phyloP scores from a whole-genome alignment of 805 yeast species.

The Metschnikowia peoriensis region DNA sequence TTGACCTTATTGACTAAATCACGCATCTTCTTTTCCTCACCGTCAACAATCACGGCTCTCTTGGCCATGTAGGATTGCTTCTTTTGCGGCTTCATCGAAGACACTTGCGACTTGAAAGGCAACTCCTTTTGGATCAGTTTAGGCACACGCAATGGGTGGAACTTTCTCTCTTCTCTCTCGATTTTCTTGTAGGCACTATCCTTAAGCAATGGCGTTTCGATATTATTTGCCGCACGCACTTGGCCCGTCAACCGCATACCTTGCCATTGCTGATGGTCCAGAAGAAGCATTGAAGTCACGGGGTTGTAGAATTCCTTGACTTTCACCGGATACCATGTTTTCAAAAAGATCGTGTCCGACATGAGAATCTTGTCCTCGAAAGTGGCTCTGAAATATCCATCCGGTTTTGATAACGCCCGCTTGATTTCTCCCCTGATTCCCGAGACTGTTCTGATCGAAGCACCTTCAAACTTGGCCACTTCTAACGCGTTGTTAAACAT shows the following conservation, averaged over 20 bases:
- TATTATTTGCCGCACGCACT: slow-evolving; percentile 71
- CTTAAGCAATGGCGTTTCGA: slow-evolving; percentile 58
- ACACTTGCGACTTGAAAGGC: slow-evolving; percentile 91
- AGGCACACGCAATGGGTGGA: slow-evolving; percentile 88
- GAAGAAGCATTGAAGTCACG: slow-evolving; percentile 81
- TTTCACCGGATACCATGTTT: slow-evolving; percentile 96
- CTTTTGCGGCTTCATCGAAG: slow-evolving; percentile 83
- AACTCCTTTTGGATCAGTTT: slow-evolving; percentile 68
- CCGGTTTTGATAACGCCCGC: slow-evolving; percentile 90
- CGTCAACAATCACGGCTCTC: slow-evolving; percentile 90
- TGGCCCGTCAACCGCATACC: slow-evolving; percentile 97
- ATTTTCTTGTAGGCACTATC: slow-evolving; percentile 62
- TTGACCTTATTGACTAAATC: slow-evolving; percentile 83
- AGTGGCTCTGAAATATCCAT: slow-evolving; percentile 93
- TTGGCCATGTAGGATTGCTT: slow-evolving; percentile 77
- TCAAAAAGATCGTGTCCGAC: slow-evolving; percentile 84
- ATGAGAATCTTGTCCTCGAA: slow-evolving; percentile 92
- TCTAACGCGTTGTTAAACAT: slow-evolving; percentile 93
- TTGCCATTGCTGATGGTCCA: slow-evolving; percentile 82
- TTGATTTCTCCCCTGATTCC: slow-evolving; percentile 98
- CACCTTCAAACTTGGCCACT: slow-evolving; percentile 98
- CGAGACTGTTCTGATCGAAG: slow-evolving; percentile 91
- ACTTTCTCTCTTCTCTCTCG: slow-evolving; percentile 79
- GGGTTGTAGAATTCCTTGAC: slow-evolving; percentile 93
- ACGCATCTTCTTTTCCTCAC: slow-evolving; percentile 92